Conservation (phyloP, 2,329 filamentous ascomycete genomes). For the Phialophora chinensis region DNA sequence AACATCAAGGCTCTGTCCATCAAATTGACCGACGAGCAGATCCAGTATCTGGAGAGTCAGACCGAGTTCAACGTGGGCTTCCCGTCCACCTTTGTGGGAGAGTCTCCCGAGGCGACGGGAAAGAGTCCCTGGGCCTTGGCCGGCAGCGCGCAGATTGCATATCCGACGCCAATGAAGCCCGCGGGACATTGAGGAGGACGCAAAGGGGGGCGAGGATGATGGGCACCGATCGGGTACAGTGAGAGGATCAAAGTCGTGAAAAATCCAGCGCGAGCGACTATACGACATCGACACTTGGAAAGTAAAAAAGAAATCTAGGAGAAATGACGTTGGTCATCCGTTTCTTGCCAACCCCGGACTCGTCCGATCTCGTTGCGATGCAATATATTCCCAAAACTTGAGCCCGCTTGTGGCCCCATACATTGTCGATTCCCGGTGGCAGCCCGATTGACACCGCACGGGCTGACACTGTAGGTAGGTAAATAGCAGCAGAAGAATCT, state of each 20-base stretch:
- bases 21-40: conserved; percentile 58
- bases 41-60: conserved; percentile 61
- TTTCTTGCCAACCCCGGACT: not conserved
- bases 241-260: not conserved
- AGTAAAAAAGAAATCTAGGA: not conserved
- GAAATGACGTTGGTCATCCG: not conserved
- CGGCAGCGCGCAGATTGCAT: conserved; percentile 22
- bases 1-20: conserved; percentile 71
- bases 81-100: conserved; percentile 50
- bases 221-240: not conserved
- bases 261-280: not conserved
- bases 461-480: too few species aligned
- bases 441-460: not conserved
- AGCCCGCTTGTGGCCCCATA: not conserved
- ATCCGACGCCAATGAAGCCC: conserved; percentile 13
- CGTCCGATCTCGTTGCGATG: not conserved
- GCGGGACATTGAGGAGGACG: conserved; percentile 3
- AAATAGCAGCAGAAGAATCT: not conserved
- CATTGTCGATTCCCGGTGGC: not conserved
- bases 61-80: conserved; percentile 63
- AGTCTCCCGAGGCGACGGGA: conserved; percentile 18
- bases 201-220: too few species aligned
- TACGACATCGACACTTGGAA: not conserved
- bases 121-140: conserved; percentile 11
- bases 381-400: not conserved